phyloP scores from a whole-genome alignment of 495 filamentous ascomycete genomes.

The Umbilicaria muhlenbergii region DNA sequence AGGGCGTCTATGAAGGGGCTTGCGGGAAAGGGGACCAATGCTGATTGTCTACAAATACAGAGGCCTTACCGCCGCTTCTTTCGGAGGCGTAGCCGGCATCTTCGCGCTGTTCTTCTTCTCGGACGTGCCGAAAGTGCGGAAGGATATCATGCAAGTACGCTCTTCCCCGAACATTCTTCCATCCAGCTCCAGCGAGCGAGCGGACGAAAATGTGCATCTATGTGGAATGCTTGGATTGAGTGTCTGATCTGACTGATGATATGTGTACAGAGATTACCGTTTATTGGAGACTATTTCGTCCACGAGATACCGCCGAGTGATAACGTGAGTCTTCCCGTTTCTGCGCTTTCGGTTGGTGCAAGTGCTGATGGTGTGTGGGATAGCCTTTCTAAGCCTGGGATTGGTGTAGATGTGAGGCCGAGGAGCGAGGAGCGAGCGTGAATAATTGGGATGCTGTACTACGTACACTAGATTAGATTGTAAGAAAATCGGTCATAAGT shows the following conservation, averaged over 20 bases:
- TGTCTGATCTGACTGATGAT: neutral
- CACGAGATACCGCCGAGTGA: conserved; percentile 12
- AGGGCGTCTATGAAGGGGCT: neutral
- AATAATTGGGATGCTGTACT: no score
- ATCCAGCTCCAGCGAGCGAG: no score
- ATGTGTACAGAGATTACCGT: conserved; percentile 8
- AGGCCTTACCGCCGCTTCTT: conserved; percentile 34
- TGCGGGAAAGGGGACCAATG: conserved; percentile 1
- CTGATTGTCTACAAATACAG: conserved; percentile 19
- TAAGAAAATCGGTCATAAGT: no score
- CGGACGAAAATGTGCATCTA: no score
- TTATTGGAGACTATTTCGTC: conserved; percentile 13
- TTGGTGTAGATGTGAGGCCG: no score
- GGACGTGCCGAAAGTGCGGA: conserved; percentile 50
- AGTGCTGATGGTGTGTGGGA: no score
- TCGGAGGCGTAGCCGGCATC: conserved; percentile 44
- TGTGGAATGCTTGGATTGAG: no score
- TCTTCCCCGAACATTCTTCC: no score
- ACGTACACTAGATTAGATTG: no score
- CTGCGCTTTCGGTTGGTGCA: no score
- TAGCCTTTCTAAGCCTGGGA: no score
- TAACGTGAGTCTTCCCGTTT: conserved; percentile 7
- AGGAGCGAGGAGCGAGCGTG: no score
- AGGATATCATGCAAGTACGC: conserved; percentile 40
- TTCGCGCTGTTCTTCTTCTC: conserved; percentile 59